Base-by-base conservation (phyloP, 208 protist species). In the Crithidia fasciculata region DNA sequence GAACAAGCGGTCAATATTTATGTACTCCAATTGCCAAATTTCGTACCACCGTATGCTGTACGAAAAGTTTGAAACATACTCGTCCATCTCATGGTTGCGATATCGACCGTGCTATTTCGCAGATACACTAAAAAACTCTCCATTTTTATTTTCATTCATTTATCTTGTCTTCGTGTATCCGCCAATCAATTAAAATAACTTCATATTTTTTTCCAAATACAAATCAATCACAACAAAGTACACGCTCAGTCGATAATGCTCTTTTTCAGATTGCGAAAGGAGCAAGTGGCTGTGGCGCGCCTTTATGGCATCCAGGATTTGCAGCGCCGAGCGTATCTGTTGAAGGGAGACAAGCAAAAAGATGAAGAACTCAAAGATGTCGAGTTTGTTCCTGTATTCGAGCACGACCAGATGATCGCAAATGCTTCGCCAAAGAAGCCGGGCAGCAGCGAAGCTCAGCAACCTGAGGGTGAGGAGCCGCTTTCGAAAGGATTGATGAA, bases 401-500 rank as follows among this genome's bases (percentile, higher is more conserved):
- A 79, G 53, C n/a, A 63, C 40, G 62, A 76, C 54, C 62, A 68
- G 40, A 13, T 62, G 12, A 36, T 39, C 53, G 39, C 69, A 66
- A 16, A 69, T 36, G 37, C 43, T 16, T 44, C n/a, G 2, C 18
- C 45, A 8, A 36, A 55, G 2, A 62, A 78, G 13, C 5, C 7
- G 4, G 44, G 39, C 15, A 19, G 40, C 13, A 43, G 5, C 28
- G 16, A 45, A 0, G 39, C 6, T 3, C 2, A 50, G 8, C 28
- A 57, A 19, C 8, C 18, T 28, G 63, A 76, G 2, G 16, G 8
- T 7, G 47, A 50, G 4, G 88, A 95, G 55, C 91, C 88, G 16
- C 76, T 96, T 9, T 82, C 88, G 3, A 68, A 81, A 69, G 76
- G 69, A 40, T 72, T 96, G 3, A 69, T 83, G 39, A 94, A 96